Evolutionary conservation across 2,329 filamentous ascomycete species (phyloP).

Genomic region (Esteya vermicola): DNA sequence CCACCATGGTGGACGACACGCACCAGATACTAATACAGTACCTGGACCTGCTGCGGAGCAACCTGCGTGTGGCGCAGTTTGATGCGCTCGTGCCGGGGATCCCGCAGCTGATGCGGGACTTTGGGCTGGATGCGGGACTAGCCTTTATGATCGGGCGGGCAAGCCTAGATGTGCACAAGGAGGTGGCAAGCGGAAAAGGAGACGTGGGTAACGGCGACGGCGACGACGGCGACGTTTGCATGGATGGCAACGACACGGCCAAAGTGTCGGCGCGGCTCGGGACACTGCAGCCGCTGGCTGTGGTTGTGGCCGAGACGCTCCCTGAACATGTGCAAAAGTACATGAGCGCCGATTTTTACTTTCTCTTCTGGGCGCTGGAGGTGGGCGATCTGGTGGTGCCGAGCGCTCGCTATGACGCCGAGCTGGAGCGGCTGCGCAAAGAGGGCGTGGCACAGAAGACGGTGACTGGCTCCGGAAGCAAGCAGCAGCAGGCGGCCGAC

Average conservation of each 20-base stretch:
- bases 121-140: slow-evolving; percentile 63
- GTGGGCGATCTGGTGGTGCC: slow-evolving; percentile 70
- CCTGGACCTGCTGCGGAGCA: slow-evolving; percentile 73
- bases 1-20: slow-evolving; percentile 80
- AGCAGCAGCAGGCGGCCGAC: slow-evolving; percentile 55
- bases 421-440: slow-evolving; percentile 53
- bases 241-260: slow-evolving; percentile 2
- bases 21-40: slow-evolving; percentile 78
- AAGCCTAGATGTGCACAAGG: slow-evolving; percentile 46
- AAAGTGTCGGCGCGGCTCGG: slow-evolving; percentile 37
- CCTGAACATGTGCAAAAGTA: slow-evolving; percentile 51
- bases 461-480: too few relatives aligned
- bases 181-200: slow-evolving; percentile 23
- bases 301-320: slow-evolving; percentile 47
- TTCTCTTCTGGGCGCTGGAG: slow-evolving; percentile 84
- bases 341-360: slow-evolving; percentile 69
- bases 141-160: slow-evolving; percentile 74
- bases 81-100: slow-evolving; percentile 65
- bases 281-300: slow-evolving; percentile 54
- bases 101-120: slow-evolving; percentile 58
- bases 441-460: slow-evolving; percentile 52
- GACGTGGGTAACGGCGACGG: background rate
- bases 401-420: slow-evolving; percentile 61
- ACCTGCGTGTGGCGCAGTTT: slow-evolving; percentile 62
- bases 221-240: background rate